A percentile compares a stretch with the other conserved stretches of the same genome.
phyloP scores from a whole-genome alignment of 1,284 basidiomycete species.

The Ustilago esculenta region DNA sequence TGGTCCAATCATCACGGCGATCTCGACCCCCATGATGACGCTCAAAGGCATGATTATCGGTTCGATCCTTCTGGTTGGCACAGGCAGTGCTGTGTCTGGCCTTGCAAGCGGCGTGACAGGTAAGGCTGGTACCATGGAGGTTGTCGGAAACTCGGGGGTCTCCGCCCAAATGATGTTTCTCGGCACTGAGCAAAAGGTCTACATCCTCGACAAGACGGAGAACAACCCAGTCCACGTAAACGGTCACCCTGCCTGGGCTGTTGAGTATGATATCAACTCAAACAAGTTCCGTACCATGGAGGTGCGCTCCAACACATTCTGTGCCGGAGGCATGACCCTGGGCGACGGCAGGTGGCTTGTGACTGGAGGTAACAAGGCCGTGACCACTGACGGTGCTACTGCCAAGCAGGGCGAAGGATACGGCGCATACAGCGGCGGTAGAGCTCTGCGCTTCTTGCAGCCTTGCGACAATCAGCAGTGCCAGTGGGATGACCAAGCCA shows the following conservation, averaged over 20 bases:
- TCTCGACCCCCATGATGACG: constrained; percentile 8
- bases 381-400: constrained; percentile 44
- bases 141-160: constrained; percentile 59
- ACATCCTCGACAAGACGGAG: constrained; percentile 63
- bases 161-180: constrained; percentile 63
- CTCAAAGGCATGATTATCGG: constrained; percentile 26
- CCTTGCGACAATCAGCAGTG: constrained; percentile 48
- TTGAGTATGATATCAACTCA: constrained; percentile 52
- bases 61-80: constrained; percentile 17
- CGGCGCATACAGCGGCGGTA: constrained; percentile 53
- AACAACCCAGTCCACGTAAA: constrained; percentile 51
- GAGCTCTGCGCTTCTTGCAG: constrained; percentile 47
- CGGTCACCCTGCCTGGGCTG: constrained; percentile 57
- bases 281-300: constrained; percentile 47
- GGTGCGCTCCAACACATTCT: constrained; percentile 59
- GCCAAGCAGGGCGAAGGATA: constrained; percentile 43
- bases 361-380: constrained; percentile 59
- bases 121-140: constrained; percentile 45
- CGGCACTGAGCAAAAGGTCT: constrained; percentile 51
- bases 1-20: neutral
- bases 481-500: constrained; percentile 43
- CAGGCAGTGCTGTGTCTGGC: constrained; percentile 8
- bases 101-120: constrained; percentile 2
- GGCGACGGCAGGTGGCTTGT: constrained; percentile 56
- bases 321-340: constrained; percentile 57